These are phyloP conservation scores for Colletotrichum cereale DNA, from an alignment of 2,329 filamentous ascomycete genomes.

Conservation along the genomic window DNA sequence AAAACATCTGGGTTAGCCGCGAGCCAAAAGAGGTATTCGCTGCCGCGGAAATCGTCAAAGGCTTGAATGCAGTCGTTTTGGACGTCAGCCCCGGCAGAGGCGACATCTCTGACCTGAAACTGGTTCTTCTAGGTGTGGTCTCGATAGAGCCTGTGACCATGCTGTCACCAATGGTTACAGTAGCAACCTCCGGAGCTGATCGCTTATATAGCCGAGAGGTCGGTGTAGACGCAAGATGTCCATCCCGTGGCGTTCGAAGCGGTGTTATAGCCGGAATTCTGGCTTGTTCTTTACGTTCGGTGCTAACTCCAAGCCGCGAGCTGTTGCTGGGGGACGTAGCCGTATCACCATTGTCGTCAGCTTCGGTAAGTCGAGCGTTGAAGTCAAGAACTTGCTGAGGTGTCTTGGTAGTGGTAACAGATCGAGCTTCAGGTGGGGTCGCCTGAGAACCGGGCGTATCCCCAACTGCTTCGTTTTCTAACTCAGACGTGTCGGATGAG, in stretches of 20 bases:
- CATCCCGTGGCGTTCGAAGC: constrained; percentile 13
- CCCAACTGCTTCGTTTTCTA: background rate
- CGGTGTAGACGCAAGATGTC: background rate
- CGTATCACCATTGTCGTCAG: constrained; percentile 44
- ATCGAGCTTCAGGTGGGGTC: background rate
- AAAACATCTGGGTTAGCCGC: constrained; percentile 59
- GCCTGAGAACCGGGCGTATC: background rate
- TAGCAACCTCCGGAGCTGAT: constrained; percentile 71
- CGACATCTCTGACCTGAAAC: background rate
- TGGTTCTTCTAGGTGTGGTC: constrained; percentile 58
- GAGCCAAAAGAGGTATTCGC: constrained; percentile 57
- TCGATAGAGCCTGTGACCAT: constrained; percentile 77
- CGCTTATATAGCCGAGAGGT: constrained; percentile 61
- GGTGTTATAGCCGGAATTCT: constrained; percentile 41
- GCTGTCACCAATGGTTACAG: constrained; percentile 79
- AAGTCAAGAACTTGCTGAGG: constrained; percentile 51
- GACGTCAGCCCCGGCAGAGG: background rate
- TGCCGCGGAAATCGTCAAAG: background rate
- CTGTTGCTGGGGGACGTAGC: background rate
- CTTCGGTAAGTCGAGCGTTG: constrained; percentile 51
- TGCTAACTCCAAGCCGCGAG: background rate
- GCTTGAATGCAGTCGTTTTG: background rate
- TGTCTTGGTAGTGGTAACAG: background rate
- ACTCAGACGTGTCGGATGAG: background rate
- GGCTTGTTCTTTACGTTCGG: constrained; percentile 36